Base-by-base conservation (phyloP, 345 rosid species). In the Hypericum perforatum region DNA sequence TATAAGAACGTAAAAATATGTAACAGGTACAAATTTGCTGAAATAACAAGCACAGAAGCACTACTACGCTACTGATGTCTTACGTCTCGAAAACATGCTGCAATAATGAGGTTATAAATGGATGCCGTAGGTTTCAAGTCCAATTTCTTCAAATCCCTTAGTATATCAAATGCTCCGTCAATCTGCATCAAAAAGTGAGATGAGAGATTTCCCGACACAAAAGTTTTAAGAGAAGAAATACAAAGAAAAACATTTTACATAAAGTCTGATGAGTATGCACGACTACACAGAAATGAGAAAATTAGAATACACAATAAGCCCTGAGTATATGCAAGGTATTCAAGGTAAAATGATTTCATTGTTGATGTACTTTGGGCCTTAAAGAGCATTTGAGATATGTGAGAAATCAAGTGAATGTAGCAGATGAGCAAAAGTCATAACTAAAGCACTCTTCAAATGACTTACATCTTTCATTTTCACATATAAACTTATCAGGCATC, bases 401-500 rank as follows among this genome's bases (percentile, higher is more conserved):
- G 9, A 50, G 54, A 48, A 39, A 13, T 7, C 46, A 37, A 39
- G 59, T 37, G 43, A 64, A 22, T 4, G 4, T 22, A 63, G 16
- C 13, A 14, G 42, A 56, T 48, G 32, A 22, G 32, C 32, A 22
- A 4, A 22, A 22, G 32, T 22, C 32, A 22, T 22, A 4, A 22
- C 32, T 22, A 22, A 22, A 22, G 32, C 32, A 22, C 32, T 22
- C 32, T 22, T 22, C 32, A 22, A 22, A 41, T 41, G 60, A 70
- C 75, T 81, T 78, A 92, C 98, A 66, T 92, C 94, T 84, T 75
- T 85, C 77, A 80, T 70, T 77, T 74, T 82, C 56, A 70, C 75
- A 16, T 76, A 66, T 77, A 77, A 58, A 68, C 60, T 76, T 78
- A 92, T 88, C 78, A 85, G 77, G 59, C 63, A 63, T 65, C 75